These are phyloP conservation scores for Psilocybe sp. DNA, from an alignment of 768 basidiomycete species.

Conservation along the genomic window DNA sequence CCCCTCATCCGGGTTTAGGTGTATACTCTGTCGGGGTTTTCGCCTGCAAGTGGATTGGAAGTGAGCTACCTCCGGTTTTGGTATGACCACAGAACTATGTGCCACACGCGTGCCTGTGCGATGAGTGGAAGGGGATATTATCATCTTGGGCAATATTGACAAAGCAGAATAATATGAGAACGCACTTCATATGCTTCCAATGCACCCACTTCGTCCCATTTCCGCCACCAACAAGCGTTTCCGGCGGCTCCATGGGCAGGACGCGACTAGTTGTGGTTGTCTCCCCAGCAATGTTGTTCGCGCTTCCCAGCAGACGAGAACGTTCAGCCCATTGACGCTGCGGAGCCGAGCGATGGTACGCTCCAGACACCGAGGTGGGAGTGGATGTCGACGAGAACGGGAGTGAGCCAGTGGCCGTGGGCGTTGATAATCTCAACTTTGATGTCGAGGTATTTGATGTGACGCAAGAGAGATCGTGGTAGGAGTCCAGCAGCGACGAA, in stretches of 20 bases:
- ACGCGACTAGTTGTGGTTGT: slow-evolving; percentile 69
- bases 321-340: slow-evolving; percentile 69
- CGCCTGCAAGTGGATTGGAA: slow-evolving; percentile 44
- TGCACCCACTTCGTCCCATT: slow-evolving; percentile 33
- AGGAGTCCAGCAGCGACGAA: slow-evolving; percentile 45
- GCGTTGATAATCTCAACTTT: slow-evolving; percentile 46
- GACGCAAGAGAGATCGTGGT: slow-evolving; percentile 18
- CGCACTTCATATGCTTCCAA: slow-evolving; percentile 79
- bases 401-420: slow-evolving; percentile 58
- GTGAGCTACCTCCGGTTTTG: background rate
- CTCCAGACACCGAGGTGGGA: slow-evolving; percentile 37
- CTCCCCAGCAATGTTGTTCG: slow-evolving; percentile 64
- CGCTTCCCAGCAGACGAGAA: slow-evolving; percentile 80
- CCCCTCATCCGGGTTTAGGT: slow-evolving; percentile 53
- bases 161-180: background rate
- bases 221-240: slow-evolving; percentile 39
- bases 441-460: slow-evolving; percentile 6
- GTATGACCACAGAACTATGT: slow-evolving; percentile 11
- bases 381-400: slow-evolving; percentile 46
- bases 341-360: slow-evolving; percentile 44
- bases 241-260: slow-evolving; percentile 76
- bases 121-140: background rate
- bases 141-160: background rate
- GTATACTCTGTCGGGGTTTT: slow-evolving; percentile 53
- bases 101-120: slow-evolving; percentile 62